Conservation (phyloP, 1,284 basidiomycete genomes). For the Heterobasidion occidentale region DNA sequence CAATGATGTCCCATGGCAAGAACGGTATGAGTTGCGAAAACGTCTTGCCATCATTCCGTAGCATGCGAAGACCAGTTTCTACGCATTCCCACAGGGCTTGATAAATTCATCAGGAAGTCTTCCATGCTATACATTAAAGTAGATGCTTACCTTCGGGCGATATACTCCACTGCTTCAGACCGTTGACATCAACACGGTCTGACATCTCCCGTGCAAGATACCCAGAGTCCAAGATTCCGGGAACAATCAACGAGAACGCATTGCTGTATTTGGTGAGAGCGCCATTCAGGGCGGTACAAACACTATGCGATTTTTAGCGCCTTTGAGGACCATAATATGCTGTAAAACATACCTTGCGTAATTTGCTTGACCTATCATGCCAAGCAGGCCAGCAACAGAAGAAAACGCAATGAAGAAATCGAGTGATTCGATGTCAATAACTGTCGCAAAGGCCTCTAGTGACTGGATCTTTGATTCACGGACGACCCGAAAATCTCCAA, state of each 20-base stretch:
- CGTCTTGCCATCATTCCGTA: not conserved
- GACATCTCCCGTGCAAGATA: not conserved
- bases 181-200: too few species aligned
- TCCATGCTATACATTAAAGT: not conserved
- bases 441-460: not conserved
- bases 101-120: too few species aligned
- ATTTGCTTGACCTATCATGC: not conserved
- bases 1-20: not conserved
- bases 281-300: not conserved
- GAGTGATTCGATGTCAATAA: not conserved
- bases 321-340: not conserved
- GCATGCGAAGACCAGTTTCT: not conserved
- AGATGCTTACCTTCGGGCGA: not conserved
- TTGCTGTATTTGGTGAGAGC: not conserved
- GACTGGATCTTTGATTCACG: not conserved
- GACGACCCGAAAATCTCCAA: not conserved
- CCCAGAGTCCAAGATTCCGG: not conserved
- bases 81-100: not conserved
- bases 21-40: not conserved
- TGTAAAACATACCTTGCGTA: not conserved
- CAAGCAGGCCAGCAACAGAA: not conserved
- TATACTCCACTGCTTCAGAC: too few species aligned
- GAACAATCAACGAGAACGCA: not conserved
- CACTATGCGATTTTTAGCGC: not conserved
- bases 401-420: not conserved